A percentile compares a stretch with the other conserved stretches of the same genome.
These are phyloP conservation scores for Balakata baccata DNA, from an alignment of 345 rosid species.

Conservation along the genomic window DNA sequence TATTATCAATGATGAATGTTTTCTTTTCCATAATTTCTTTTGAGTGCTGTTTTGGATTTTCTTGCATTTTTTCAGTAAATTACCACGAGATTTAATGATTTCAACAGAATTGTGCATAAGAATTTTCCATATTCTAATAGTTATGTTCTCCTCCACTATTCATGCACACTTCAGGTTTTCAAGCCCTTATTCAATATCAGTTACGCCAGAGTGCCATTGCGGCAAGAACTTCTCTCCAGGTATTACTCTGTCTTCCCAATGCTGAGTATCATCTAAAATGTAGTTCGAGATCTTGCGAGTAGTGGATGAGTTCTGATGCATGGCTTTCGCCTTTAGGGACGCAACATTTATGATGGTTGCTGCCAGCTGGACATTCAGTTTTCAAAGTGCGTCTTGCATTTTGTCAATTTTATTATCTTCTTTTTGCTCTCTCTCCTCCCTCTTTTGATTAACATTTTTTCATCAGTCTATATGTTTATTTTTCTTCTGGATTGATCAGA, in stretches of 20 bases:
- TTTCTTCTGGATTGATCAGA: background rate
- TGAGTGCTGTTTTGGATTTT: slow-evolving; percentile 11
- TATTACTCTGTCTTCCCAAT: slow-evolving; percentile 13
- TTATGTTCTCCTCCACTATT: slow-evolving; percentile 10
- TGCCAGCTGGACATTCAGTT: slow-evolving; percentile 97
- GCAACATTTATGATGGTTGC: slow-evolving; percentile 96
- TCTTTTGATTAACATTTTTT: background rate
- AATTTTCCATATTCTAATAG: slow-evolving; percentile 1
- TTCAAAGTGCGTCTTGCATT: slow-evolving; percentile 61
- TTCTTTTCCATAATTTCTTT: slow-evolving; percentile 3
- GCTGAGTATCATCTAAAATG: slow-evolving; percentile 7
- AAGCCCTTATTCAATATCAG: slow-evolving; percentile 92
- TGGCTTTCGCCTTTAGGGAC: slow-evolving; percentile 52
- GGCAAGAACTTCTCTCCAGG: slow-evolving; percentile 93
- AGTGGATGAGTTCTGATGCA: slow-evolving; percentile 14
- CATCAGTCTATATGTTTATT: background rate
- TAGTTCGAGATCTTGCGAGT: background rate
- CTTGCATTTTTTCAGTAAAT: slow-evolving; percentile 2
- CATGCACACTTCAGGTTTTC: slow-evolving; percentile 60
- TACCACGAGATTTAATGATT: slow-evolving; percentile 10
- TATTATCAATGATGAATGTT: slow-evolving; percentile 11
- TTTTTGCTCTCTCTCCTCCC: background rate
- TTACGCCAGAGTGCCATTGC: slow-evolving; percentile 67
- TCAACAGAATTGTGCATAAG: slow-evolving; percentile 7
- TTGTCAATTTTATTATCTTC: slow-evolving; percentile 9